A percentile compares a stretch with the other conserved stretches of the same genome.
Evolutionary conservation across 441 rosid genomes (phyloP).

Genomic region (Codiaeum variegatum): DNA sequence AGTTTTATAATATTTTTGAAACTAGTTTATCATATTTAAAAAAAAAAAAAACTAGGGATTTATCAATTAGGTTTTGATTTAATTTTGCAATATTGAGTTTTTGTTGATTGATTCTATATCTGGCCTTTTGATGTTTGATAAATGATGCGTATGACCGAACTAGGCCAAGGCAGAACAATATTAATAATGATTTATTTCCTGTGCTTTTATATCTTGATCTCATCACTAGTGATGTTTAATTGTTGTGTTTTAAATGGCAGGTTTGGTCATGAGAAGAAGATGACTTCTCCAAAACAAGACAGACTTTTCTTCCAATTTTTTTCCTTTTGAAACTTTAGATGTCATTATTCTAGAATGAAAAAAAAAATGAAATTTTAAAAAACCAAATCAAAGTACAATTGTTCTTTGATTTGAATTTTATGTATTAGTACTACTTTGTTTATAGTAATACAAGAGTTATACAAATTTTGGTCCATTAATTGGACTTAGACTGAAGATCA

Average conservation of each 20-base stretch:
- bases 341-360: background rate
- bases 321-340: background rate
- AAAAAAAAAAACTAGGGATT: background rate
- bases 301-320: background rate
- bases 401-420: background rate
- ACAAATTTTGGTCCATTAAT: background rate
- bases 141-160: no score
- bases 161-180: no score
- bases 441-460: background rate
- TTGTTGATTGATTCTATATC: background rate
- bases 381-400: background rate
- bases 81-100: background rate
- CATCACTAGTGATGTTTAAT: background rate
- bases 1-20: no score
- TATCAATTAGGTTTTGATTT: background rate
- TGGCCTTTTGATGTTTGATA: background rate
- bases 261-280: conserved; percentile 19
- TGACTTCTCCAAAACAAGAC: conserved; percentile 73
- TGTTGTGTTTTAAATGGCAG: conserved; percentile 4
- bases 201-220: background rate
- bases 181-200: background rate
- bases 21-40: no score
- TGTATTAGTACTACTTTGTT: background rate
- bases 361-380: background rate
- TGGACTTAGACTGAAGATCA: conserved; percentile 9